Evolutionary conservation across 495 filamentous ascomycete species (phyloP).

Genomic region (Aspergillus ostianus): DNA sequence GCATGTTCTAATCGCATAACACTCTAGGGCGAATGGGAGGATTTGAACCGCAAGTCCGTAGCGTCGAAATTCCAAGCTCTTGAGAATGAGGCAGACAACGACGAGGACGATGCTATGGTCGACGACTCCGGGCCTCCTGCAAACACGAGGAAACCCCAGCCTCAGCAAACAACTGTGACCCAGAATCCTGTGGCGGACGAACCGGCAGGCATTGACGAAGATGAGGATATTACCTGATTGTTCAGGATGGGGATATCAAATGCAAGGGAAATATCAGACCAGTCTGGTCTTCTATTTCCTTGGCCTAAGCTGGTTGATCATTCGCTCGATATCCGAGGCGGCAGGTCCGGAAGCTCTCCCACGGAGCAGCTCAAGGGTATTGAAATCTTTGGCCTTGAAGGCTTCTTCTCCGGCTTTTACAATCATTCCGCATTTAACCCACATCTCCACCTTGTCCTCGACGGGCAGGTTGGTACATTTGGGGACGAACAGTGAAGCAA

Average conservation of each 20-base stretch:
- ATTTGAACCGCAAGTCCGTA: conserved; percentile 36
- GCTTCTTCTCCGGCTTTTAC: conserved; percentile 92
- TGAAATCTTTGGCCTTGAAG: conserved; percentile 73
- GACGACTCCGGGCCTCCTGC: conserved; percentile 26
- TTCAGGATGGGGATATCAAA: conserved; percentile 6
- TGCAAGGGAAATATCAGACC: conserved; percentile 10
- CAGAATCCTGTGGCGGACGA: conserved; percentile 21
- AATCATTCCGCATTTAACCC: conserved; percentile 90
- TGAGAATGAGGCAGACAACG: conserved; percentile 22
- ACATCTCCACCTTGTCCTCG: conserved; percentile 82
- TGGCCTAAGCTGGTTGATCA: conserved; percentile 56
- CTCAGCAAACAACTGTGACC: conserved; percentile 12
- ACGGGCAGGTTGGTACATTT: conserved; percentile 70
- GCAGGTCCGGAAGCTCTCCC: conserved; percentile 55
- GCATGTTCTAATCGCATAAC: conserved; percentile 19
- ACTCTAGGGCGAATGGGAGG: conserved; percentile 42
- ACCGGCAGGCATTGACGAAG: conserved; percentile 31
- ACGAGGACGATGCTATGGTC: conserved; percentile 33
- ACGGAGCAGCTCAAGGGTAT: conserved; percentile 59
- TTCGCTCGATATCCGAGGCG: conserved; percentile 57
- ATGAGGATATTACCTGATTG: conserved; percentile 47
- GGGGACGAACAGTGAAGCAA: conserved; percentile 79
- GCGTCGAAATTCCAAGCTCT: conserved; percentile 30
- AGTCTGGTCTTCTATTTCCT: conserved; percentile 36
- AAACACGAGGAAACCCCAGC: conserved; percentile 16